phyloP scores from a whole-genome alignment of 2,329 filamentous ascomycete species.

The Cordyceps cateniannulata region DNA sequence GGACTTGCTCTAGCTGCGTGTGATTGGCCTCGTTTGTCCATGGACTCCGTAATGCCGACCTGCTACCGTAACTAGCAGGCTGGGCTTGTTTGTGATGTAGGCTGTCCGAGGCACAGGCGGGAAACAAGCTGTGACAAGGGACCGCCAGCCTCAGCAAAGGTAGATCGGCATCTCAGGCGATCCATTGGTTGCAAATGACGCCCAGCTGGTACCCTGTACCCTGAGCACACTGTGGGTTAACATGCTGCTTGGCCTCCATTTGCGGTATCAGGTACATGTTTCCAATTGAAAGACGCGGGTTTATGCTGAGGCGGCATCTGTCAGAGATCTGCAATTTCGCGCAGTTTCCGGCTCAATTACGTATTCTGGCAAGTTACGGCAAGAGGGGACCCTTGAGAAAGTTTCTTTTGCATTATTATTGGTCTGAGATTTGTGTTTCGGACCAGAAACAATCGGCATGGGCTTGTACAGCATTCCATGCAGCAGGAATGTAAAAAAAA shows the following conservation, averaged over 20 bases:
- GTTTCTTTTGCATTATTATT: neutral
- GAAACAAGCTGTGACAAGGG: neutral
- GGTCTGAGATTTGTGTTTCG: neutral
- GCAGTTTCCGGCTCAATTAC: neutral
- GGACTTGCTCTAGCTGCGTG: too few species aligned
- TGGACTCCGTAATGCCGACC: too few species aligned
- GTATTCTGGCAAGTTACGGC: neutral
- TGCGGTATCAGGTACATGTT: neutral
- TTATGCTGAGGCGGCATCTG: neutral
- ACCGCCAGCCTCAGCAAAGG: neutral
- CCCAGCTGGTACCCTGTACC: neutral
- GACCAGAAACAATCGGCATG: neutral
- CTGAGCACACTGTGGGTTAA: neutral
- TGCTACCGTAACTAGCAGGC: too few species aligned
- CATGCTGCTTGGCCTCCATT: neutral
- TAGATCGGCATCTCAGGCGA: conserved; percentile 8
- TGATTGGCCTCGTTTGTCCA: neutral
- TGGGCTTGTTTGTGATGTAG: too few species aligned
- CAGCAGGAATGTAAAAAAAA: neutral
- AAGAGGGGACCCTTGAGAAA: neutral
- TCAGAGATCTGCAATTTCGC: neutral
- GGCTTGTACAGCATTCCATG: neutral
- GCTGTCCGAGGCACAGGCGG: neutral
- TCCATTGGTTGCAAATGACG: neutral
- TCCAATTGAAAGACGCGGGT: neutral